Evolutionary conservation across 371 early-diverging fungal genomes (phyloP), one percentile per base, ranked within the genome.

Genomic region (Mucor velutinosus): DNA sequence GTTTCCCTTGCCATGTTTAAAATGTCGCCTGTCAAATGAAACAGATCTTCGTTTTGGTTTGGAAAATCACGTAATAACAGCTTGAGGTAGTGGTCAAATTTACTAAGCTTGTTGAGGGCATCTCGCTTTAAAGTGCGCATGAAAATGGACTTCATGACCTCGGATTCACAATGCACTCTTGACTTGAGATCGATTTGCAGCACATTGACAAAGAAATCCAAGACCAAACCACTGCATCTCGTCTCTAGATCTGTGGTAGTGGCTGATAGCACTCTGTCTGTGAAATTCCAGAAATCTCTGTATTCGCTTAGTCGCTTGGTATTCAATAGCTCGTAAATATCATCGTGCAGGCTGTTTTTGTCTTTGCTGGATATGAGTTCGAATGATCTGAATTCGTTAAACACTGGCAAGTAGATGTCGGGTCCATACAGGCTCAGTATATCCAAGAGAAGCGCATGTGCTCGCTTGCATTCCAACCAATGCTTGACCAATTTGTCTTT

Each of bases 191-290:
- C 73, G 7, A n/a, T 6, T 58, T 69, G 65, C 11, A 72, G 27
- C 17, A 72, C 49, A 47, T 69, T 69, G 10, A 73, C 66, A 56
- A 73, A 66, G 11, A 73, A 57, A n/a, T 69, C 66, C 17, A 67
- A 21, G 0, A 64, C 45, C 30, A 69, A 39, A 45, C 45, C 23
- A 30, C 51, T 58, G 33, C 73, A 73, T 55, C 66, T 53, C 10
- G 53, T 27, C 27, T 66, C 66, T 0, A 71, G 43, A 19, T 66
- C 56, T 21, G 43, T 25, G 23, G 7, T 37, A 10, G 39, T 37
- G 17, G 45, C 15, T n/a, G 63, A 66, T 17, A 69, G 27, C 21
- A 58, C 12, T 11, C 25, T 33, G 14, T 69, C 58, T 5, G 49
- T 25, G 33, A 63, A 60, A 15, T 59, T 27, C 73, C 73, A 73